Base-by-base conservation (phyloP, 306 rosid species). In the Acacia crassicarpa region DNA sequence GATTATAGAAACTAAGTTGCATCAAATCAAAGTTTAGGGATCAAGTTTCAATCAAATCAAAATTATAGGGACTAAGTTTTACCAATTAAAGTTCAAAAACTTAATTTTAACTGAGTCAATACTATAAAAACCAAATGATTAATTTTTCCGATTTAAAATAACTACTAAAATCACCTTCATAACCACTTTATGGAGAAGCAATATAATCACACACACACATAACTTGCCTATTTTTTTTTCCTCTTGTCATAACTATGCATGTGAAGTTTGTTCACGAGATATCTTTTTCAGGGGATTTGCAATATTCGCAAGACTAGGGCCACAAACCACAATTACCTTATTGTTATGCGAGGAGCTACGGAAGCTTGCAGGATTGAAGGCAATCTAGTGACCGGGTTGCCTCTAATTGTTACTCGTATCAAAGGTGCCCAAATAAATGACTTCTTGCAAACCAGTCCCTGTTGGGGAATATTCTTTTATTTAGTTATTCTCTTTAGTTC, bases 301-400 rank as follows among this genome's bases (percentile, higher is more conserved):
- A 38, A 88, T 90, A 63, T 92, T 92, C 75, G 94, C 98, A 78
- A 89, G 98, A 88, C 82, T 95, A 84, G 98, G 98, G 71, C 99
- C 99, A 12, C 99, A 95, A 87, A 92, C 98, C 77, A 93, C 94
- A 78, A 92, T 93, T 45, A 95, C 97, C 72, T 92, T 95, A 61
- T 58, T 95, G 80, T 84, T 93, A 35, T 92, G 91, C 13, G 99
- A 95, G 94, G 89, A 93, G 90, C 87, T 95, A 54, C 95, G 99
- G 22, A 85, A 87, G 76, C 88, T 84, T 83, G 88, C 93, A 38
- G 98, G 98, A 82, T 81, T 95, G 85, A 89, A 88, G 19, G 99
- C 97, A 84, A 90, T 93, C 68, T 92, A 88, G 76, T 58, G 53
- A 68, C 30, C 3, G 41, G 78, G 83, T 44, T 70, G 75, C 38